These are phyloP conservation scores for Niveomyces coronatus DNA, from an alignment of 2,329 filamentous ascomycete species.

Conservation along the genomic window DNA sequence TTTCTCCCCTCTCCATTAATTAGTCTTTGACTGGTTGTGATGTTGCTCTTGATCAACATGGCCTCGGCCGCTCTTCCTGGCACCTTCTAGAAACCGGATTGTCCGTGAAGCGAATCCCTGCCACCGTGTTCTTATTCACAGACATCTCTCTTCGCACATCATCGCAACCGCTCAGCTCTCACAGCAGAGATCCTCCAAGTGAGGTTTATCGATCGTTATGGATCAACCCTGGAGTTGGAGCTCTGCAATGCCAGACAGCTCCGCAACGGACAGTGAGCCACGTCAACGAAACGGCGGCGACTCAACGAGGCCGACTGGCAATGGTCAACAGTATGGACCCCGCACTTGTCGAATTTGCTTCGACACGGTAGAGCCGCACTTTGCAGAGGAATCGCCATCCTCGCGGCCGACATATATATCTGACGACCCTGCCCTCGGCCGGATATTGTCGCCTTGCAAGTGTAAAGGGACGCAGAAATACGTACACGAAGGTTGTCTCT, in stretches of 20 bases:
- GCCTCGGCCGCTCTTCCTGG: neutral
- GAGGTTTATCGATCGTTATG: conserved; percentile 1
- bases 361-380: conserved; percentile 50
- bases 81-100: conserved; percentile 4
- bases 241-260: conserved; percentile 3
- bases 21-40: conserved; percentile 4
- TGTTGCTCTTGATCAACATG: neutral
- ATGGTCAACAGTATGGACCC: conserved; percentile 48
- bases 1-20: no score
- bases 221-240: conserved; percentile 9
- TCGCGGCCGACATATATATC: conserved; percentile 53
- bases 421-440: conserved; percentile 60
- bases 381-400: conserved; percentile 23
- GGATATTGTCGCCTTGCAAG: conserved; percentile 79
- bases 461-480: conserved; percentile 92
- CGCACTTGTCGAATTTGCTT: conserved; percentile 85
- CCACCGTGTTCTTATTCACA: neutral
- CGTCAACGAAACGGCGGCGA: conserved; percentile 3
- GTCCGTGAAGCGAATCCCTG: conserved; percentile 4
- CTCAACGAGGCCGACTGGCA: conserved; percentile 1
- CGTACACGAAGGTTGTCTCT: conserved; percentile 85
- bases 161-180: neutral
- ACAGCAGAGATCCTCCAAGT: neutral
- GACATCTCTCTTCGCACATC: neutral
- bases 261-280: conserved; percentile 4